Conservation (phyloP, 2,329 filamentous ascomycete species). For the Pseudopithomyces maydicus region DNA sequence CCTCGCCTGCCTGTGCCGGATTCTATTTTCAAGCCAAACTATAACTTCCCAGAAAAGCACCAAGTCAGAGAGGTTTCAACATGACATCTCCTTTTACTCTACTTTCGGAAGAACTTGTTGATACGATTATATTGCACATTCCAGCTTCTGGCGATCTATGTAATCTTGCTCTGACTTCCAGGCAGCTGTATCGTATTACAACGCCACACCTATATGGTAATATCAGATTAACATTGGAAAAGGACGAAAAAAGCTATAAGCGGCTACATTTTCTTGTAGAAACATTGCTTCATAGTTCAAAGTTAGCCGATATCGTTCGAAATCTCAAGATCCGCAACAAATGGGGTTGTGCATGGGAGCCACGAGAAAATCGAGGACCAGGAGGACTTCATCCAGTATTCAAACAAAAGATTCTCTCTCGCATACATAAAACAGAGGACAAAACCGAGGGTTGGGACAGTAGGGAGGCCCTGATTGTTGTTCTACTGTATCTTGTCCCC, state of each 20-base stretch:
- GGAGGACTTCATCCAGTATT: neutral
- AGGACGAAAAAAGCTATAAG: neutral
- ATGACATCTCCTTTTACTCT: neutral
- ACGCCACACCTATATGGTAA: slow-evolving; percentile 1
- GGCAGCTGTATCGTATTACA: slow-evolving; percentile 7
- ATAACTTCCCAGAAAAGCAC: too few species aligned
- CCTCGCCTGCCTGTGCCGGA: too few species aligned
- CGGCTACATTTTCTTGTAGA: neutral
- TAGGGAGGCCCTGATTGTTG: neutral
- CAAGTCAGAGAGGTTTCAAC: neutral
- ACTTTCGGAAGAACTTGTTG: slow-evolving; percentile 9
- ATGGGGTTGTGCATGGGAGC: neutral
- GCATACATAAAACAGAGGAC: neutral
- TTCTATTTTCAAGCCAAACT: too few species aligned
- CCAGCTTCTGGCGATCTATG: neutral
- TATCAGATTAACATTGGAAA: neutral
- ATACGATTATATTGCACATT: neutral
- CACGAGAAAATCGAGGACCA: neutral
- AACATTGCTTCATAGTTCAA: neutral
- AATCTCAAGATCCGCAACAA: slow-evolving; percentile 4
- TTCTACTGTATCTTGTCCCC: neutral
- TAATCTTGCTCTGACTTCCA: slow-evolving; percentile 2
- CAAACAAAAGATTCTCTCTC: neutral
- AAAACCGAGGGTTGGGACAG: neutral
- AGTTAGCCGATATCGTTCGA: neutral